Evolutionary conservation across 1,139 yeast genomes (phyloP).

Genomic region (Yamadazyma epiphylla): DNA sequence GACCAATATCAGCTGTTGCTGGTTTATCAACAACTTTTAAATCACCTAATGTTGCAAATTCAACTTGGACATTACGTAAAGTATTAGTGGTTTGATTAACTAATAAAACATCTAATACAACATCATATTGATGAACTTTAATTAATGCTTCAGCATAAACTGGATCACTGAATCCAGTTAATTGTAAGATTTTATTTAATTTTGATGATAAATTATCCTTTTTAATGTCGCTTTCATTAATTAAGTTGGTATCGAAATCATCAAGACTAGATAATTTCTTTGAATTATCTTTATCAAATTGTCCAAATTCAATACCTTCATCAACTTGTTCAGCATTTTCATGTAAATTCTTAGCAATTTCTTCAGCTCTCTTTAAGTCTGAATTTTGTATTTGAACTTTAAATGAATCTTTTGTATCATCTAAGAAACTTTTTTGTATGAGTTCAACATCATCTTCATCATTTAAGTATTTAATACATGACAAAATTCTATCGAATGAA

Average conservation of each 20-base stretch:
- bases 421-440: slow-evolving; percentile 73
- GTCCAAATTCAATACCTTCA: slow-evolving; percentile 79
- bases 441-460: slow-evolving; percentile 52
- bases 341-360: slow-evolving; percentile 57
- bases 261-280: slow-evolving; percentile 28
- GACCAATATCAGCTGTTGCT: slow-evolving; percentile 87
- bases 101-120: slow-evolving; percentile 85
- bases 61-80: slow-evolving; percentile 86
- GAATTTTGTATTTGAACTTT: slow-evolving; percentile 55
- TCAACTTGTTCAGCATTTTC: slow-evolving; percentile 79
- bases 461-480: slow-evolving; percentile 75
- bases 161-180: slow-evolving; percentile 97
- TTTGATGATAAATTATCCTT: slow-evolving; percentile 68
- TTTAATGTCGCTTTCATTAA: slow-evolving; percentile 40
- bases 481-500: slow-evolving; percentile 84
- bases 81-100: slow-evolving; percentile 94
- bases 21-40: slow-evolving; percentile 93
- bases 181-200: slow-evolving; percentile 82
- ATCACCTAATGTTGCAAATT: slow-evolving; percentile 95
- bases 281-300: slow-evolving; percentile 56
- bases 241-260: slow-evolving; percentile 46
- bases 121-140: slow-evolving; percentile 93
- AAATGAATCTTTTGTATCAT: slow-evolving; percentile 85
- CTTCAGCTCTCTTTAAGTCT: slow-evolving; percentile 53
- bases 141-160: slow-evolving; percentile 97